Evolutionary conservation across 2,329 filamentous ascomycete genomes (phyloP).

Genomic region (Volutella citrinella): DNA sequence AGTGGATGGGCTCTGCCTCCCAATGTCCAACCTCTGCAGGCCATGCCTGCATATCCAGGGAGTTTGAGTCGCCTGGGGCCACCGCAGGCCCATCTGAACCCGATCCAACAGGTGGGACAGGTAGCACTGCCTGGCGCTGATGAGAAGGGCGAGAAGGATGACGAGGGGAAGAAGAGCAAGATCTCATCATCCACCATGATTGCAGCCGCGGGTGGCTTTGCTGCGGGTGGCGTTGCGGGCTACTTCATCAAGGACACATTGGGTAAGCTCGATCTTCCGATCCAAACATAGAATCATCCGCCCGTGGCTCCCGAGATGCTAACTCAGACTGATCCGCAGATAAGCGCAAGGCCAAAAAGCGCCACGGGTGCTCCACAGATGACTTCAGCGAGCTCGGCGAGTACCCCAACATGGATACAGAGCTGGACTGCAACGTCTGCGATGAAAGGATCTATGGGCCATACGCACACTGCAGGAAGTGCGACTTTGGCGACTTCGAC

Average conservation of each 20-base stretch:
- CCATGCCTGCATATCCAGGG: conserved; percentile 10
- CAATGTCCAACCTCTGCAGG: conserved; percentile 1
- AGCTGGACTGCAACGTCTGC: conserved; percentile 9
- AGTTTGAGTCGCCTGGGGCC: background rate
- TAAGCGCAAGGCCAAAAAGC: conserved; percentile 16
- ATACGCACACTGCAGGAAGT: conserved; percentile 16
- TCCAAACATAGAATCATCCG: rapidly evolving
- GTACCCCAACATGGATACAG: conserved; percentile 9
- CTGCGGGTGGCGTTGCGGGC: conserved; percentile 13
- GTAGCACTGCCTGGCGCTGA: background rate
- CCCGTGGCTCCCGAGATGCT: no score
- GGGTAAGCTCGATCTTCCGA: conserved; percentile 2
- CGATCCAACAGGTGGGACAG: background rate
- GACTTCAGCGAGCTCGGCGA: conserved; percentile 13
- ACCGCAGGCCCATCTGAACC: background rate
- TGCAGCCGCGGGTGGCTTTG: conserved; percentile 13
- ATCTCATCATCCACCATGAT: conserved; percentile 2
- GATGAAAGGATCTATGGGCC: conserved; percentile 11
- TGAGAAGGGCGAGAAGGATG: conserved; percentile 2
- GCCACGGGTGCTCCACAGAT: conserved; percentile 5
- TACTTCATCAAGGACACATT: conserved; percentile 16
- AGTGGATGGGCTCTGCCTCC: conserved; percentile 8
- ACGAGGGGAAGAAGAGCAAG: no score
- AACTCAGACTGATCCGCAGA: conserved; percentile 1
- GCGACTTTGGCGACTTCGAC: conserved; percentile 14